A percentile compares a stretch with the other conserved stretches of the same genome.
Evolutionary conservation across 148 eudicot species (phyloP).

Genomic region (Bassia scoparia): DNA sequence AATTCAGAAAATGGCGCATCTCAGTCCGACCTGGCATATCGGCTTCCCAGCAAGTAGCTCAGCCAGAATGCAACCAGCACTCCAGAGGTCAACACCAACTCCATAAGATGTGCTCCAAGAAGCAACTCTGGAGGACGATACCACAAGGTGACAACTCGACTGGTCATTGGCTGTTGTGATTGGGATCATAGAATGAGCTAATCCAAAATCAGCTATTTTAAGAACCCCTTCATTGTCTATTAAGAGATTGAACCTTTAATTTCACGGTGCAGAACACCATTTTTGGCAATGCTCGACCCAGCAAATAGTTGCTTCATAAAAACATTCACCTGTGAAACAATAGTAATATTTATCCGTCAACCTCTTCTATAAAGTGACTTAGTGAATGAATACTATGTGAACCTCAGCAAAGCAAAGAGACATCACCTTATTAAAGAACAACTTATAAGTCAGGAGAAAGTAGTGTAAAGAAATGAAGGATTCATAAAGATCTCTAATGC

Average conservation of each 20-base stretch:
- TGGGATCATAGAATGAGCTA: conserved; percentile 78
- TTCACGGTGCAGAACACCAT: conserved; percentile 91
- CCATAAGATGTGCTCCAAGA: conserved; percentile 85
- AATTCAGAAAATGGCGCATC: conserved; percentile 34
- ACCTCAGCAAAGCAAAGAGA: no score
- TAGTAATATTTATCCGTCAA: conserved; percentile 16
- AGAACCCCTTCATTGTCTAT: conserved; percentile 77
- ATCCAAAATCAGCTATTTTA: conserved; percentile 92
- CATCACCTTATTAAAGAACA: no score
- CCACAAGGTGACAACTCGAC: conserved; percentile 97
- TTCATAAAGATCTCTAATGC: no score
- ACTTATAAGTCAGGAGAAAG: no score
- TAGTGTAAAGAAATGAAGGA: no score
- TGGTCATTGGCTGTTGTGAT: conserved; percentile 73
- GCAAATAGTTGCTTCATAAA: conserved; percentile 81
- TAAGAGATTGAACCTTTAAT: conserved; percentile 87
- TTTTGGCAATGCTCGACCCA: conserved; percentile 95
- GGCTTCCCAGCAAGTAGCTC: conserved; percentile 90
- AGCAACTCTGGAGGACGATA: conserved; percentile 97
- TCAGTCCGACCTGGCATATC: conserved; percentile 95
- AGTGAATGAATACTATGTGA: no score
- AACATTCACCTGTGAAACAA: conserved; percentile 61
- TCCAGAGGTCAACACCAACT: conserved; percentile 90
- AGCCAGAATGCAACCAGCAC: conserved; percentile 95
- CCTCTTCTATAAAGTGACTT: no score